These are phyloP conservation scores for Candida stauntonica DNA, from an alignment of 805 yeast species.

Conservation along the genomic window DNA sequence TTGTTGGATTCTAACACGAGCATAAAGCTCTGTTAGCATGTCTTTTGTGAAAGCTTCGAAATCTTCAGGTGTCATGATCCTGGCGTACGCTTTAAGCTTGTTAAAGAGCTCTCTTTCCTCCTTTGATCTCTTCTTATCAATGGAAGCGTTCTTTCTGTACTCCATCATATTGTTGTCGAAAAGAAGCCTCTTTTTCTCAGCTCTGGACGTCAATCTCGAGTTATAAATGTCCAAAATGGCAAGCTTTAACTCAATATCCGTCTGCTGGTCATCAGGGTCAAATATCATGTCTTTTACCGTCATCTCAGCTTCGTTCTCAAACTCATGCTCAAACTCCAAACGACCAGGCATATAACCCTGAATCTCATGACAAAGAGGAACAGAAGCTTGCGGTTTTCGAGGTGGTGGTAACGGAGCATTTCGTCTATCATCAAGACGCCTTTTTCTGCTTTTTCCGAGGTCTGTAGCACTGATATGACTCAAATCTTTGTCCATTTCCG, in stretches of 20 bases:
- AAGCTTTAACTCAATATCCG: slow-evolving; percentile 86
- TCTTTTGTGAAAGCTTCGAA: slow-evolving; percentile 72
- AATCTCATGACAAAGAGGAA: slow-evolving; percentile 93
- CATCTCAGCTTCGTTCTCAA: slow-evolving; percentile 94
- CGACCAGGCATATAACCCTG: slow-evolving; percentile 99
- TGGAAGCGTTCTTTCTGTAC: slow-evolving; percentile 72
- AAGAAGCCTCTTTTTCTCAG: slow-evolving; percentile 84
- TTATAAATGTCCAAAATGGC: slow-evolving; percentile 86
- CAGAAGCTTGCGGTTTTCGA: slow-evolving; percentile 84
- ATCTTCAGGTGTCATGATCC: slow-evolving; percentile 77
- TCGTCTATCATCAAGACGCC: slow-evolving; percentile 67
- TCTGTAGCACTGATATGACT: slow-evolving; percentile 55
- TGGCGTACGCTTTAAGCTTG: slow-evolving; percentile 73
- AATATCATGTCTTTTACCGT: slow-evolving; percentile 93
- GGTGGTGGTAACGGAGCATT: slow-evolving; percentile 80
- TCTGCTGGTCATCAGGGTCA: slow-evolving; percentile 86
- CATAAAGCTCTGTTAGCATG: slow-evolving; percentile 69
- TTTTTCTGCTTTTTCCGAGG: slow-evolving; percentile 63
- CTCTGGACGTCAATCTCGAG: slow-evolving; percentile 83
- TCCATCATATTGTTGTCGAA: slow-evolving; percentile 76
- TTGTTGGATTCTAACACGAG: slow-evolving; percentile 79
- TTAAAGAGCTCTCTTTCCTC: slow-evolving; percentile 84
- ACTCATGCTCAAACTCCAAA: slow-evolving; percentile 92
- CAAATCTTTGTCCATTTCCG: slow-evolving; percentile 75
- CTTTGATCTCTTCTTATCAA: slow-evolving; percentile 80